Evolutionary conservation across 768 basidiomycete species (phyloP).

Genomic region (Austroboletus festivus): DNA sequence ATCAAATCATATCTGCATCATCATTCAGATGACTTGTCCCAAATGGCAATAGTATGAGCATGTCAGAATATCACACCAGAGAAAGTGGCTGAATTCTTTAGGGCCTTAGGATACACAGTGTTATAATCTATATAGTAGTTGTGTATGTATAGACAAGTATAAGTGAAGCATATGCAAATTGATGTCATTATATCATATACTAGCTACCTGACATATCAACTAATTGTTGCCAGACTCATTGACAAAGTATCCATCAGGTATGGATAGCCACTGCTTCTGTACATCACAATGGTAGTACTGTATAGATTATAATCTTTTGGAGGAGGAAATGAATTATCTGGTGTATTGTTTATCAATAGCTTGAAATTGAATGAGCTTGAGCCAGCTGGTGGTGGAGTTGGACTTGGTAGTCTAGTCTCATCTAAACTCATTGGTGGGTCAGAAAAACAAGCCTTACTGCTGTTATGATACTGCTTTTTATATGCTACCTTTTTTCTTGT

Average conservation of each 20-base stretch:
- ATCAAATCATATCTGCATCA: not conserved
- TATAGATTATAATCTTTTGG: not conserved
- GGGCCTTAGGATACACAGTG: conserved; percentile 1
- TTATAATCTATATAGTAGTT: not conserved
- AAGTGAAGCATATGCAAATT: too few species aligned
- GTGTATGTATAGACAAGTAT: too few species aligned
- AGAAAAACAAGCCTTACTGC: not conserved
- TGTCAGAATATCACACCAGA: conserved; percentile 3
- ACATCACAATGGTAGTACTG: not conserved
- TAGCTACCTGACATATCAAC: too few species aligned
- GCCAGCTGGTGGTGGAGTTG: too few species aligned
- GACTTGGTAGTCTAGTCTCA: too few species aligned
- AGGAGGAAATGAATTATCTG: conserved; percentile 7
- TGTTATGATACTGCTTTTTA: conserved; percentile 1
- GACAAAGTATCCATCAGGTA: too few species aligned
- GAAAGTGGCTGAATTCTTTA: conserved; percentile 3
- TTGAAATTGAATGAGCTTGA: too few species aligned
- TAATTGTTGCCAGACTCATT: too few species aligned
- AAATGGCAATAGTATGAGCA: not conserved
- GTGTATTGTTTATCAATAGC: too few species aligned
- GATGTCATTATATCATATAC: too few species aligned
- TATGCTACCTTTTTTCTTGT: not conserved
- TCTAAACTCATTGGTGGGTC: conserved; percentile 1
- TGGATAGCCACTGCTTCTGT: not conserved
- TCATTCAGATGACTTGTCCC: not conserved